Evolutionary conservation across 1,284 basidiomycete genomes (phyloP).

Genomic region (Rhodotorula sp.): DNA sequence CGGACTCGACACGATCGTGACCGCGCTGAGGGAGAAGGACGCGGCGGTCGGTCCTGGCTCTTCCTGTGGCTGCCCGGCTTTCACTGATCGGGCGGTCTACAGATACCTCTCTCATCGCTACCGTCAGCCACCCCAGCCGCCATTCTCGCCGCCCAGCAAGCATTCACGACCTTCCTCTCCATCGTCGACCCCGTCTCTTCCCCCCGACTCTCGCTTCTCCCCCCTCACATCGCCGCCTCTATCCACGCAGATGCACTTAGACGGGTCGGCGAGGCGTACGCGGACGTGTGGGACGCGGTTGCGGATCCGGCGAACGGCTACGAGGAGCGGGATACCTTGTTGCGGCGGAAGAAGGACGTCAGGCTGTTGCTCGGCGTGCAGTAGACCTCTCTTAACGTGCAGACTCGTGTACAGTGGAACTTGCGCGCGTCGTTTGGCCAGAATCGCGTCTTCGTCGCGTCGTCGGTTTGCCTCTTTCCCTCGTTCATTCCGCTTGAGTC

Average conservation of each 20-base stretch:
- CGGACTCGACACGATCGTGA: slow-evolving; percentile 65
- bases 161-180: slow-evolving; percentile 53
- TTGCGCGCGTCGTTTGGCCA: no score
- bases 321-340: slow-evolving; percentile 79
- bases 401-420: no score
- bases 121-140: slow-evolving; percentile 59
- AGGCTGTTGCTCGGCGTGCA: slow-evolving; percentile 49
- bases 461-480: no score
- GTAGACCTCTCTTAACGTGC: neutral
- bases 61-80: neutral
- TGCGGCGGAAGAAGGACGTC: slow-evolving; percentile 62
- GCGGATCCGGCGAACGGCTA: slow-evolving; percentile 72
- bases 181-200: slow-evolving; percentile 52
- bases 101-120: slow-evolving; percentile 61
- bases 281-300: slow-evolving; percentile 62
- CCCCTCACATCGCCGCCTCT: slow-evolving; percentile 62
- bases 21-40: slow-evolving; percentile 59
- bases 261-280: slow-evolving; percentile 67
- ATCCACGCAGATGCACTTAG: slow-evolving; percentile 73
- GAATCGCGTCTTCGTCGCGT: no score
- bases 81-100: neutral
- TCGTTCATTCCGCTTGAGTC: no score
- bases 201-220: slow-evolving; percentile 69
- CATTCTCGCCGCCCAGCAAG: slow-evolving; percentile 57
- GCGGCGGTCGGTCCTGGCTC: slow-evolving; percentile 55